Evolutionary conservation across 108 stramenopile species (phyloP).

Genomic region (Skeletonema tropicum): DNA sequence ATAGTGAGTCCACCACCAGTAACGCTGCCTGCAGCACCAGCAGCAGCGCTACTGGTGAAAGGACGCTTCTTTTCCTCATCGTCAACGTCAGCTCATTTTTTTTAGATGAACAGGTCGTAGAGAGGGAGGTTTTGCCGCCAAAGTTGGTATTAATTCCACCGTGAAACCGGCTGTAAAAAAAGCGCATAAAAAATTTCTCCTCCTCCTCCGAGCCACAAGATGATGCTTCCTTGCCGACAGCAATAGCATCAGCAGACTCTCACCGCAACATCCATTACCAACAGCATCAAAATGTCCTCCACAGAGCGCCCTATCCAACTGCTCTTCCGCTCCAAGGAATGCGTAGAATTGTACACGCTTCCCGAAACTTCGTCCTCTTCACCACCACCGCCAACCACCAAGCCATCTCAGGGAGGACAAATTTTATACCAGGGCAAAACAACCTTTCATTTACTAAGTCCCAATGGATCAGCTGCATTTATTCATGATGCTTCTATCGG

Average conservation of each 20-base stretch:
- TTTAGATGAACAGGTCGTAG: too few relatives aligned
- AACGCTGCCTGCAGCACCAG: not conserved
- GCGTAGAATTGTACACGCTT: slow-evolving; percentile 66
- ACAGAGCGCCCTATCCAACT: slow-evolving; percentile 38
- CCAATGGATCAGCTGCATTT: slow-evolving; percentile 57
- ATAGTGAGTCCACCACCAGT: not conserved
- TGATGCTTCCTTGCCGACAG: too few relatives aligned
- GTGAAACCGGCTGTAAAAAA: not conserved
- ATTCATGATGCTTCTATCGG: slow-evolving; percentile 64
- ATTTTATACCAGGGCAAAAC: slow-evolving; percentile 57
- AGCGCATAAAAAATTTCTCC: not conserved
- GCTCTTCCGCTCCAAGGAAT: slow-evolving; percentile 76
- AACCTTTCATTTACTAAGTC: slow-evolving; percentile 55
- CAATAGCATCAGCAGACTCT: too few relatives aligned
- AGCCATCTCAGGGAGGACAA: slow-evolving; percentile 29
- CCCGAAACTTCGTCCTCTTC: slow-evolving; percentile 23
- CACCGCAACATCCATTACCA: not conserved
- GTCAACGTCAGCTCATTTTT: not conserved
- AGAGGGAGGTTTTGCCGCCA: not conserved
- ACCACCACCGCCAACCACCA: not conserved
- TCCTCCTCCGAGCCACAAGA: too few relatives aligned
- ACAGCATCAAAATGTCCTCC: not conserved
- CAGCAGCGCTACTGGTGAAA: not conserved
- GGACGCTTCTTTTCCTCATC: not conserved
- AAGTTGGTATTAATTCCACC: not conserved